phyloP scores from a whole-genome alignment of 225 moss, liverwort and hornwort genomes.

The Climacium dendroides region DNA sequence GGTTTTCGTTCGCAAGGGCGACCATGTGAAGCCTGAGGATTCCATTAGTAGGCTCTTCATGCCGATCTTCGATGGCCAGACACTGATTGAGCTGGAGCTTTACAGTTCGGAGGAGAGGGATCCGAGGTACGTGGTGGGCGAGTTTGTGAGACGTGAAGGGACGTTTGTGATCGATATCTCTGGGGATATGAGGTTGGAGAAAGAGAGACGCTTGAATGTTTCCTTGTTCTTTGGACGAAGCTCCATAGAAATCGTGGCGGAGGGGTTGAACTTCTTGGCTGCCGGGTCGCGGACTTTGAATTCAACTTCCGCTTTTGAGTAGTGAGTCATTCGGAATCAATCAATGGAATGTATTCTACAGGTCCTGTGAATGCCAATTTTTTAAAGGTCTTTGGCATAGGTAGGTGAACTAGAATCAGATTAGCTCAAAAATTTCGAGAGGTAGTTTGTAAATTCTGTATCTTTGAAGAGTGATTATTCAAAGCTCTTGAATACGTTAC shows the following conservation, averaged over 20 bases:
- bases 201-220: slow-evolving; percentile 1
- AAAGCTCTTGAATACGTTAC: not conserved
- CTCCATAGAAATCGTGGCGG: slow-evolving; percentile 3
- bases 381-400: not conserved
- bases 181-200: not conserved
- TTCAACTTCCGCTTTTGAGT: not conserved
- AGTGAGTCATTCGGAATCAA: not conserved
- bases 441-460: not conserved
- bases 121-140: not conserved
- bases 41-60: not conserved
- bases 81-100: not conserved
- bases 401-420: not conserved
- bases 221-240: slow-evolving; percentile 11
- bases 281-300: not conserved
- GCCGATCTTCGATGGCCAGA: slow-evolving; percentile 2
- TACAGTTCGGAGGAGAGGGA: slow-evolving; percentile 17
- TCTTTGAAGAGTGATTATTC: not conserved
- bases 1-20: not conserved
- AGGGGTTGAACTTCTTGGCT: slow-evolving; percentile 11
- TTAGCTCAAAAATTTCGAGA: not conserved
- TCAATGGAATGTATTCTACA: not conserved
- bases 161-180: slow-evolving; percentile 5
- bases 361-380: not conserved
- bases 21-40: not conserved
- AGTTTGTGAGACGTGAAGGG: not conserved